Base-by-base conservation (phyloP, 352 stramenopile species). In the Globisporangium nagaii region DNA sequence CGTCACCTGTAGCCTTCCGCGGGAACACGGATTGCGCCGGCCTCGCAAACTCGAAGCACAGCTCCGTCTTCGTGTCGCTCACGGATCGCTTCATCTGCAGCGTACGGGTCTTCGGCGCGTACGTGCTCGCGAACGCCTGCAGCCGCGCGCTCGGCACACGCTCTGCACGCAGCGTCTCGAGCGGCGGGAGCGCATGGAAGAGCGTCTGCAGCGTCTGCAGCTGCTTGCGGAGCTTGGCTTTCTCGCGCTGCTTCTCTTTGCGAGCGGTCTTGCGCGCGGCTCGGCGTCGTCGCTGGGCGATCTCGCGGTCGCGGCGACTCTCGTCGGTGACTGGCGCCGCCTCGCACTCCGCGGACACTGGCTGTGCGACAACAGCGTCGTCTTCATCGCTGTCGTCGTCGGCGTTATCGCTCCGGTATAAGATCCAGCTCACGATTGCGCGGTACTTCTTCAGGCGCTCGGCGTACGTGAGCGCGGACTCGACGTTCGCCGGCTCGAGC, bases 1-100 rank as follows among this genome's bases (percentile, higher is more conserved):
- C 15, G 22, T 40, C 19, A 15, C 12, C 15, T 2, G 15, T 8
- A 11, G 36, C 11, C 15, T 51, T 41, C 19, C 30, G 24, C 9
- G 37, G 15, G 28, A 36, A 49, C 22, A 45, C 17, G 20, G 47
- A 13, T 2, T 51, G 61, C 25, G 63, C 43, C 8, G 63, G 63
- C 4, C 78, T 53, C 28, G 80, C 80, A 60, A 89, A 91, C 30
- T 77, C 72, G 69, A 88, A 91, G 66, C 71, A 71, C 56, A 73
- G 52, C 0, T 72, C 55, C 31, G 78, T 84, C 19, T 69, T 58
- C 2, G 78, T 91, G 48, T 88, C 68, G 1, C 70, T 68, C 35
- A 63, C 43, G 34, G 78, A 88, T 24, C 80, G 71, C 63, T 88
- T 89, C 58, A 79, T 66, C 56, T 54, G 49, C 35, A 81, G 34